Evolutionary conservation across 108 stramenopile genomes (phyloP), one percentile per base, ranked within the genome.

Genomic region (Nitzschia palea): DNA sequence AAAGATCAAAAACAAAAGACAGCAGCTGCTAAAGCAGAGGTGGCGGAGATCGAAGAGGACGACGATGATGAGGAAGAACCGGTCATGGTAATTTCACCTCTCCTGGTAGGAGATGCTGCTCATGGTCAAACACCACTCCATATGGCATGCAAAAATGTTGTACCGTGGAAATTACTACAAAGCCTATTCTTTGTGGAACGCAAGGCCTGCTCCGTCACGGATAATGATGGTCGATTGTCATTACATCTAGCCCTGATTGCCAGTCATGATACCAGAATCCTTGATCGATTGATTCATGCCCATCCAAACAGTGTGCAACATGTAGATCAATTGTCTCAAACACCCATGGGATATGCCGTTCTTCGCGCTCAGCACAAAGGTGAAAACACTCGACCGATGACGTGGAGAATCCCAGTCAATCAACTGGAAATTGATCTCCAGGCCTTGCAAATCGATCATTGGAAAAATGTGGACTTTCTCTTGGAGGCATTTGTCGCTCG

Each of bases 261-360:
- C 18, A 25, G 45, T 29, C 40, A 57, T 14, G 51, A 61, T 9
- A 17, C 47, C 14, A 22, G 30, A 31, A 30, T 74, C 1, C 18
- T 74, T 40, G 73, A 74, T 34, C 65, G 60, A 32, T 36, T 74
- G 26, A 54, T 74, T 23, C 65, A 45, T 18, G 65, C 73, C 20
- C n/a, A 74, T 34, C 58, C 66, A 4, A 18, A 26, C 4, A 29
- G 28, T 34, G 17, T 74, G 44, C 25, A 23, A 8, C 0, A 22
- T 3, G 43, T 58, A 1, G 73, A 74, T 43, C 3, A n/a, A 25
- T 40, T 62, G 33, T 23, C n/a, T 1, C 65, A 55, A 25, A 67
- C 65, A 20, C 65, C 73, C 9, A 6, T 74, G 37, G 58, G 18
- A 43, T 58, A 73, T 56, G 71, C 63, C 14, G 12, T 59, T 15